A percentile compares a stretch with the other conserved stretches of the same genome.
Conservation (phyloP, 1,139 yeast genomes). For the Sugiyamaella novakii region DNA sequence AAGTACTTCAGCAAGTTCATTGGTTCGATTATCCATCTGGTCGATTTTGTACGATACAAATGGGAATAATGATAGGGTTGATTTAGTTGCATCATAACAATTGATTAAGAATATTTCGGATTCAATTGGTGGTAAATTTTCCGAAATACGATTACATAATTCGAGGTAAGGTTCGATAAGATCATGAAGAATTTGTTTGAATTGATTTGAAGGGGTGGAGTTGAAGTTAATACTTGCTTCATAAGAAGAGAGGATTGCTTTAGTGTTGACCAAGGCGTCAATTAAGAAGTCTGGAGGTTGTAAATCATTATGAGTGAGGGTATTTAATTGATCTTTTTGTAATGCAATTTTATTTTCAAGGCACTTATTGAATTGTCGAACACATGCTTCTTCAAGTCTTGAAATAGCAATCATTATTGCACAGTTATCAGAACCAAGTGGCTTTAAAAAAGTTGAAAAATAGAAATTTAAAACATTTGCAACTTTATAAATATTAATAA, state of each 20-base stretch:
- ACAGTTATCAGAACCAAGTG: slow-evolving; percentile 25
- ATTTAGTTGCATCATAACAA: slow-evolving; percentile 41
- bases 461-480: slow-evolving; percentile 68
- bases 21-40: slow-evolving; percentile 36
- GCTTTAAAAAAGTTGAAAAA: slow-evolving; percentile 63
- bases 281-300: slow-evolving; percentile 44
- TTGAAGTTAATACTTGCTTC: slow-evolving; percentile 40
- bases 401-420: slow-evolving; percentile 34
- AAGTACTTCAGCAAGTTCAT: slow-evolving; percentile 38
- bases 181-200: slow-evolving; percentile 39
- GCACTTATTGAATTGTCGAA: slow-evolving; percentile 38
- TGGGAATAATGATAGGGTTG: slow-evolving; percentile 38
- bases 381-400: slow-evolving; percentile 34
- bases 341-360: slow-evolving; percentile 34
- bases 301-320: slow-evolving; percentile 29
- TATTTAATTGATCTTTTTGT: slow-evolving; percentile 25
- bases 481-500: slow-evolving; percentile 58
- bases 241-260: slow-evolving; percentile 40
- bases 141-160: slow-evolving; percentile 39
- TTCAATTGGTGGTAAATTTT: slow-evolving; percentile 31
- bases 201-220: slow-evolving; percentile 33
- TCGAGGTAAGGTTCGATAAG: slow-evolving; percentile 43
- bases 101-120: slow-evolving; percentile 42
- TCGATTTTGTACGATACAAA: slow-evolving; percentile 39
- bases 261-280: slow-evolving; percentile 41